Percentiles rank a stretch among this genome's conserved stretches.
Evolutionary conservation across 768 basidiomycete species (phyloP).

Genomic region (Candolleomyces aberdarensis): DNA sequence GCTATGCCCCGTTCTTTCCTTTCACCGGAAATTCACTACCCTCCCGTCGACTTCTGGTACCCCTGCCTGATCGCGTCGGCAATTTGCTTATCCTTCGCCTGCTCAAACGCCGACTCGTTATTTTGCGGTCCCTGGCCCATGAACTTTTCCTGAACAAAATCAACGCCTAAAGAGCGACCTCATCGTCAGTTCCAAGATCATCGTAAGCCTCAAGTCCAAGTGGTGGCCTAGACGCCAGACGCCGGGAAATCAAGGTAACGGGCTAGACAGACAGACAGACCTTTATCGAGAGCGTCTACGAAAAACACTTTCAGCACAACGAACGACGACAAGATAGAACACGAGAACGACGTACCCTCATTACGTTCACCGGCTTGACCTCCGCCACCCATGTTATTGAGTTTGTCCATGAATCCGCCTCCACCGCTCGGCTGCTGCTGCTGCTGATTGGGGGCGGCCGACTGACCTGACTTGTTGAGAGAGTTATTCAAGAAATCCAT

Average conservation of each 20-base stretch:
- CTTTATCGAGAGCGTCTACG: too few relatives aligned
- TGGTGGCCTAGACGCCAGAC: too few relatives aligned
- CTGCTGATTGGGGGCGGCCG: not conserved
- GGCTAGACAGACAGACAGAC: too few relatives aligned
- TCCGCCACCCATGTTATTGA: conserved; percentile 28
- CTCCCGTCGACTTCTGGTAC: conserved; percentile 34
- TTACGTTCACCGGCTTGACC: conserved; percentile 31
- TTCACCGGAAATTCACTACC: conserved; percentile 24
- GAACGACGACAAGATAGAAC: not conserved
- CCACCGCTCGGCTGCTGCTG: conserved; percentile 7
- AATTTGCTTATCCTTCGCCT: conserved; percentile 42
- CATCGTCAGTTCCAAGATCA: conserved; percentile 8
- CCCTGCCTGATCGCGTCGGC: conserved; percentile 32
- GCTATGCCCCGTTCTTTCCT: too few relatives aligned
- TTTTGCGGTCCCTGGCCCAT: conserved; percentile 34
- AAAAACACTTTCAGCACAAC: not conserved
- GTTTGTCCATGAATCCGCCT: conserved; percentile 27
- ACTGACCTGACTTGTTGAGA: not conserved
- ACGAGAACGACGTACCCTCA: conserved; percentile 24
- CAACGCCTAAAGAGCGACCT: conserved; percentile 25
- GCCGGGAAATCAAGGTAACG: too few relatives aligned
- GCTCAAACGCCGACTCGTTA: conserved; percentile 41
- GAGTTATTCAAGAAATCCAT: conserved; percentile 18
- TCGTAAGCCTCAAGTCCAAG: not conserved
- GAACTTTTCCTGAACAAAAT: conserved; percentile 36